These are phyloP conservation scores for Cladorrhinum samala DNA, from an alignment of 495 filamentous ascomycete species.

Conservation along the genomic window DNA sequence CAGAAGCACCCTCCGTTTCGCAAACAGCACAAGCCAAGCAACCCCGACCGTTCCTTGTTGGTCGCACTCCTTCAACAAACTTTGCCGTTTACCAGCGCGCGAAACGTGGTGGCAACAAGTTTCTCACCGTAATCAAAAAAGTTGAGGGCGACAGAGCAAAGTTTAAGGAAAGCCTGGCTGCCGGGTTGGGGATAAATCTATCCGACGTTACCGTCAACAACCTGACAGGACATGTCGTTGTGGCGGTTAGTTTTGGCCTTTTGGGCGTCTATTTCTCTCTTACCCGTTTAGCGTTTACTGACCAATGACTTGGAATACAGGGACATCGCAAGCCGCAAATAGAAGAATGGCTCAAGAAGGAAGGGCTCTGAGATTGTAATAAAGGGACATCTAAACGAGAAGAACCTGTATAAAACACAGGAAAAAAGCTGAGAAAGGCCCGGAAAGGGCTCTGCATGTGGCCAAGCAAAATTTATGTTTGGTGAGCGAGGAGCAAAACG, in stretches of 20 bases:
- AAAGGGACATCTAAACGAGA: background rate
- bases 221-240: conserved; percentile 56
- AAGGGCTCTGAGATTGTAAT: conserved; percentile 5
- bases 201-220: conserved; percentile 49
- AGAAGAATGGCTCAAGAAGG: conserved; percentile 4
- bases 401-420: background rate
- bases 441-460: no score
- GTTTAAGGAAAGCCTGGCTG: conserved; percentile 44
- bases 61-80: conserved; percentile 62
- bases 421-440: no score
- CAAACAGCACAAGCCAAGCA: background rate
- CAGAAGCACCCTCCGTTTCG: background rate
- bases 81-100: conserved; percentile 70
- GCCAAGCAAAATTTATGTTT: no score
- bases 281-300: background rate
- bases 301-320: conserved; percentile 1
- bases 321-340: conserved; percentile 12
- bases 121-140: conserved; percentile 69
- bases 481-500: no score
- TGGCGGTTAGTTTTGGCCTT: conserved; percentile 45
- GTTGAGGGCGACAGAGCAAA: conserved; percentile 62
- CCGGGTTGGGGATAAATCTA: conserved; percentile 37
- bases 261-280: conserved; percentile 1
- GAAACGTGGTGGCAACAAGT: conserved; percentile 72
- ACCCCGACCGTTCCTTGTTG: conserved; percentile 60